These are phyloP conservation scores for Bipolaris sorokiniana DNA, from an alignment of 2,329 filamentous ascomycete species.

Conservation along the genomic window DNA sequence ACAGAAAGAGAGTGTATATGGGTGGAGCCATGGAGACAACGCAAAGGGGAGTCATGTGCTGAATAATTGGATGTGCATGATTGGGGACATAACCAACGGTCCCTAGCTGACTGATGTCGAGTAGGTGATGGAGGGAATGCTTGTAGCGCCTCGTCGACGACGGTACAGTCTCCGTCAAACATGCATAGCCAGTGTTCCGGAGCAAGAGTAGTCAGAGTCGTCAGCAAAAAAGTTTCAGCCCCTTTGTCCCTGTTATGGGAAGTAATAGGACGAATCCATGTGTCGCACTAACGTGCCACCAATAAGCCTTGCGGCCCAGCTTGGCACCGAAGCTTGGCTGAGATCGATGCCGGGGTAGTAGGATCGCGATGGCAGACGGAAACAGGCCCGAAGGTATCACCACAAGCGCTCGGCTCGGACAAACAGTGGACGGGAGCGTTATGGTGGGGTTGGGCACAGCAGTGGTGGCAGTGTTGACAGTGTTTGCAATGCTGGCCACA, in stretches of 20 bases:
- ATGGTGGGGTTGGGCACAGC: too few species aligned
- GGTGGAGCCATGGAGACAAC: not conserved
- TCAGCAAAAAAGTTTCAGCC: not conserved
- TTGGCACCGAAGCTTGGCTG: constrained; percentile 38
- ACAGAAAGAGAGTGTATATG: not conserved
- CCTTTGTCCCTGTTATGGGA: not conserved
- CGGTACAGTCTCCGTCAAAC: not conserved
- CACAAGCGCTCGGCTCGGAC: not conserved
- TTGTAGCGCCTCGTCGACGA: too few species aligned
- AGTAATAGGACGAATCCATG: not conserved
- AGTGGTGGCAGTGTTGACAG: too few species aligned
- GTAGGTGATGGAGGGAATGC: not conserved
- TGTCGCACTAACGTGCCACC: constrained; percentile 11
- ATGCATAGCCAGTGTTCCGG: not conserved
- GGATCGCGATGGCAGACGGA: constrained; percentile 9
- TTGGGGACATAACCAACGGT: not conserved
- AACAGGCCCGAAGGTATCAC: not conserved
- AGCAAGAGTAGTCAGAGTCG: not conserved
- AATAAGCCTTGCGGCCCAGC: constrained; percentile 31
- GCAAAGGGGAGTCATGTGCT: not conserved
- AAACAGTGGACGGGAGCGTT: too few species aligned
- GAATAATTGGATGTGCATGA: not conserved
- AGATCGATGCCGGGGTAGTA: constrained; percentile 12
- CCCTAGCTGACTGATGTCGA: not conserved
- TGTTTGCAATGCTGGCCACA: too few species aligned